Base-by-base conservation (phyloP, 768 basidiomycete species). In the Auricularia heimuer region DNA sequence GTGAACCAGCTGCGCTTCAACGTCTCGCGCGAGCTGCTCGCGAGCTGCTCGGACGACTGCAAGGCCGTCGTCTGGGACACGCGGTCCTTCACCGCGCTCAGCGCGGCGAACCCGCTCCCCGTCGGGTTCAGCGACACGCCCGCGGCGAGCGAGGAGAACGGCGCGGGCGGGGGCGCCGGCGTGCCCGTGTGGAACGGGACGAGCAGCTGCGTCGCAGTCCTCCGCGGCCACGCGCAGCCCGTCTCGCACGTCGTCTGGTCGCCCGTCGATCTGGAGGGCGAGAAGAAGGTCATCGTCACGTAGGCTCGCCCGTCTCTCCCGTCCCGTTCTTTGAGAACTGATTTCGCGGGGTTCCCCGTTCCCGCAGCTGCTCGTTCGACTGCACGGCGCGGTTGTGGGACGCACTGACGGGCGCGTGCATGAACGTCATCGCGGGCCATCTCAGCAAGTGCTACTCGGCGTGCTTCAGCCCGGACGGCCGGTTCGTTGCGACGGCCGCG, bases 361-460 rank as follows among this genome's bases (percentile, higher is more conserved):
- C 29, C 29, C 29, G 29, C 68, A 93, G 90, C 6, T 83, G 87
- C 10, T 92, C 91, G 4, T 92, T 92, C 71, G 94, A 96, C 71
- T 78, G 79, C n/a, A 90, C 91, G 1, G 83, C 89, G 3, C 84
- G 90, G 54, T 68, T 96, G 37, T 96, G 93, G 93, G 89, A 94
- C 73, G 83, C 86, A 3, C 80, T 82, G 54, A 87, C 87, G 0
- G 92, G 92, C 35, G 80, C 84, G 51, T 94, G 92, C 72, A 73
- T 92, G 44, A 80, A 85, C 67, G 79, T 86, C 21, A 88, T 96
- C 70, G 73, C 75, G 4, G 89, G 92, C 67, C 90, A 93, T 75
- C 83, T 77, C 67, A 81, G 82, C 39, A 82, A 86, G 29, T 83
- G 94, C 45, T 94, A 88, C 73, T 82, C 89, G 1, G 71, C 94